These are phyloP conservation scores for Nephelium lappaceum DNA, from an alignment of 345 rosid genomes.

Conservation along the genomic window DNA sequence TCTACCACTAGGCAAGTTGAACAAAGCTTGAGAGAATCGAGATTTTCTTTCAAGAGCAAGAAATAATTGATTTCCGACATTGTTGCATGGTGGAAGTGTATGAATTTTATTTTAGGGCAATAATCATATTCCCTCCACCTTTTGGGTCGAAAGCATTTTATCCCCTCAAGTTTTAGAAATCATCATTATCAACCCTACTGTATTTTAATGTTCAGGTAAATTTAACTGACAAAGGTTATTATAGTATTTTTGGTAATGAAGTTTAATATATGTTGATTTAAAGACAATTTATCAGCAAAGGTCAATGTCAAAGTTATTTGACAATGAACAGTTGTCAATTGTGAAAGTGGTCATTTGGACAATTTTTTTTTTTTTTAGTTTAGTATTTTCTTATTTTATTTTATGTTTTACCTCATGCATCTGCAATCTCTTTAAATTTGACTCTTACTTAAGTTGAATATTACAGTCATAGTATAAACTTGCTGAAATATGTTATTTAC, in stretches of 20 bases:
- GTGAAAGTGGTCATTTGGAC: background rate
- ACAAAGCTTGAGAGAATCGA: slow-evolving; percentile 10
- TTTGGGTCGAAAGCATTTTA: background rate
- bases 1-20: slow-evolving; percentile 1
- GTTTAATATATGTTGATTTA: background rate
- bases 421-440: background rate
- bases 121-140: background rate
- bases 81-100: background rate
- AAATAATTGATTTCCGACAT: slow-evolving; percentile 1
- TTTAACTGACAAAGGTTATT: background rate
- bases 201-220: no score
- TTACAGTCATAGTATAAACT: background rate
- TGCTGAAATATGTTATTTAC: background rate
- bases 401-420: background rate
- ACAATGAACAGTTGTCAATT: no score
- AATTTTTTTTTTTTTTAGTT: background rate
- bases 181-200: background rate
- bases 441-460: background rate
- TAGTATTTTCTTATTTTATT: no score
- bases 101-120: background rate
- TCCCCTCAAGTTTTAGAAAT: background rate
- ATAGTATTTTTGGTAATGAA: background rate
- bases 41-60: background rate
- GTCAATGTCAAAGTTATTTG: background rate
- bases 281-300: background rate